Conservation (phyloP, 1,284 basidiomycete genomes). For the Marasmius oreades region DNA sequence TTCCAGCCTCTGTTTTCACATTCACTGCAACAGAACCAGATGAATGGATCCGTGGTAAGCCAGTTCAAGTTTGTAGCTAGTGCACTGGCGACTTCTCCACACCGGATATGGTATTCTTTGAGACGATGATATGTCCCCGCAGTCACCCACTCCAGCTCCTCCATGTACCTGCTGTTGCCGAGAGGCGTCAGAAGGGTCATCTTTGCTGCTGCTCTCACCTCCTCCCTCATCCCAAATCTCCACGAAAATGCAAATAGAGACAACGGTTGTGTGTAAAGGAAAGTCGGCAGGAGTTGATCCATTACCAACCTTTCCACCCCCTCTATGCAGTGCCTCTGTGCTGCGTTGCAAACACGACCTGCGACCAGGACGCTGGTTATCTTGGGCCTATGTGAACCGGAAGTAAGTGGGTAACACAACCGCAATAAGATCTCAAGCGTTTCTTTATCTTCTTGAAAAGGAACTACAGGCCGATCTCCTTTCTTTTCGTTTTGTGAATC, state of each 20-base stretch:
- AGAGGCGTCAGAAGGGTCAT: constrained; percentile 39
- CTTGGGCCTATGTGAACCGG: not conserved
- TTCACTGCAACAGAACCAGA: not conserved
- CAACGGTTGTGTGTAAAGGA: constrained; percentile 42
- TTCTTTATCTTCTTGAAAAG: constrained; percentile 3
- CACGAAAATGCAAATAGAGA: constrained; percentile 51
- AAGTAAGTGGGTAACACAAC: constrained; percentile 1
- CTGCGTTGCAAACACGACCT: constrained; percentile 24
- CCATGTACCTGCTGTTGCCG: constrained; percentile 29
- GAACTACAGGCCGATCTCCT: not conserved
- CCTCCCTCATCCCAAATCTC: constrained; percentile 25
- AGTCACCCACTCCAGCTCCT: constrained; percentile 42
- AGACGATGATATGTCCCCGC: constrained; percentile 42
- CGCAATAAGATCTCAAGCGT: not conserved
- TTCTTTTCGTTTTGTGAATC: not conserved
- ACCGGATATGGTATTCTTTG: constrained; percentile 40
- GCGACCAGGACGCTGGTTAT: not conserved
- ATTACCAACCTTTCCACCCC: constrained; percentile 26
- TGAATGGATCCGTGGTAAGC: not conserved
- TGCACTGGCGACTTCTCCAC: constrained; percentile 33
- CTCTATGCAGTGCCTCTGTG: constrained; percentile 34
- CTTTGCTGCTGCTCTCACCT: constrained; percentile 30
- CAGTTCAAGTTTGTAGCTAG: not conserved
- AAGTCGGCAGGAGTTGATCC: constrained; percentile 26
- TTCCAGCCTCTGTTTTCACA: not conserved